Evolutionary conservation across 75 land plant species (phyloP), one percentile per base, ranked within the genome.

Genomic region (Picea sitchensis): DNA sequence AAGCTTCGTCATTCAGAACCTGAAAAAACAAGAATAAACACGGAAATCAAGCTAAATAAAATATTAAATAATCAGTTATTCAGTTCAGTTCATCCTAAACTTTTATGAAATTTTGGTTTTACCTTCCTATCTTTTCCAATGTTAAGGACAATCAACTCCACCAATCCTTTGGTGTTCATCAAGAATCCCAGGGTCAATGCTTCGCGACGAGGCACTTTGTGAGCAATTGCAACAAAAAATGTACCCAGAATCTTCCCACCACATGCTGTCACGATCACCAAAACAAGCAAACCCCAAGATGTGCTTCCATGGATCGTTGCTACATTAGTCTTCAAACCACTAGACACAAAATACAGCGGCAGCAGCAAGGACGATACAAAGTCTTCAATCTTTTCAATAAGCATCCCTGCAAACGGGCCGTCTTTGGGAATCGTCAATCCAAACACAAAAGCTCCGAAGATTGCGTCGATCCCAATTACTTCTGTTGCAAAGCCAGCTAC

Each of bases 91-190:
- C 14, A 14, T 60, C 20, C 14, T 0, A 60, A 4, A 60, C 61
- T 14, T 14, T 36, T 36, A 36, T 36, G 38, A 36, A 36, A 36
- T 36, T 36, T 36, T 36, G 38, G 38, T 2, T 77, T 80, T 79
- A 91, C 96, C 95, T 89, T 87, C 73, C 92, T 75, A 17, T 91
- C 91, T 76, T 90, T 90, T 67, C 95, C 95, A 72, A 93, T 93
- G 85, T 93, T 93, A 77, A 93, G 92, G 61, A 93, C 96, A 73
- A 92, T 94, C 44, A 94, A 88, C 83, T 94, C 96, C 61, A 94
- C 96, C 76, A 94, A 77, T 23, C 94, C 94, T 76, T 94, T 94
- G 5, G 89, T 95, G 82, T 92, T 95, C 98, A 95, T 95, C 0
- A 95, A 86, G 73, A 95, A 84, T 38, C 98, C 95, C 9, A 95